Evolutionary conservation across 2,329 filamentous ascomycete genomes (phyloP), one percentile per base, ranked within the genome.

Genomic region (Septoria linicola): DNA sequence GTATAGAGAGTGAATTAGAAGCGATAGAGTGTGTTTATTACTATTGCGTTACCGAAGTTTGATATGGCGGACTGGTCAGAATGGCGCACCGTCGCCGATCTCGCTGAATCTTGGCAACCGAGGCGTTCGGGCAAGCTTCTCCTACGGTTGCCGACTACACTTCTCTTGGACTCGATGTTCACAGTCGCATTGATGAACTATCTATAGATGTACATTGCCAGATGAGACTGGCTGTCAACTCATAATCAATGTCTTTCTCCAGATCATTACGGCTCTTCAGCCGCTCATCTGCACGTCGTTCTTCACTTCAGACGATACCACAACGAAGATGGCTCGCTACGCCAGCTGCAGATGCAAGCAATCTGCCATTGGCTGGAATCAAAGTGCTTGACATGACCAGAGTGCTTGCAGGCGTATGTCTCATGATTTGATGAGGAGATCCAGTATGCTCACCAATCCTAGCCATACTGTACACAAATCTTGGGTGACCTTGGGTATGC

Each of bases 381-480:
- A 84, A 88, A 49, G 91, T 97, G 11, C 78, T 99, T 56, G 93
- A 99, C 69, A 95, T 99, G 90, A 97, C 92, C 3, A 82, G 93
- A 73, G 93, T 99, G 1, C 74, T 99, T 58, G 93, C 93, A 57
- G 93, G 93, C 51, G 92, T 96, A 76, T 49, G 58, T 59, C 43
- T 49, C 52, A 2, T 13, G 34, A 34, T 41, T 11, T 23, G 3
- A 7, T 17, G 8, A 6, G 25, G 35, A 17, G 5, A 37, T 2
- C 27, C 4, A 14, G 14, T 27, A 46, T 43, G 45, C 56, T 67
- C 27, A 63, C 44, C 14, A 8, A 7, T 4, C 2, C 11, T 64
- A 97, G 89, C 93, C 93, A 59, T 97, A 97, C 67, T 96, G 90
- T 65, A 97, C 93, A 31, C 93, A 99, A 70, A 96, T 99, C 47